Evolutionary conservation across 805 yeast genomes (phyloP).

Genomic region (Cyberlindnera japonica): DNA sequence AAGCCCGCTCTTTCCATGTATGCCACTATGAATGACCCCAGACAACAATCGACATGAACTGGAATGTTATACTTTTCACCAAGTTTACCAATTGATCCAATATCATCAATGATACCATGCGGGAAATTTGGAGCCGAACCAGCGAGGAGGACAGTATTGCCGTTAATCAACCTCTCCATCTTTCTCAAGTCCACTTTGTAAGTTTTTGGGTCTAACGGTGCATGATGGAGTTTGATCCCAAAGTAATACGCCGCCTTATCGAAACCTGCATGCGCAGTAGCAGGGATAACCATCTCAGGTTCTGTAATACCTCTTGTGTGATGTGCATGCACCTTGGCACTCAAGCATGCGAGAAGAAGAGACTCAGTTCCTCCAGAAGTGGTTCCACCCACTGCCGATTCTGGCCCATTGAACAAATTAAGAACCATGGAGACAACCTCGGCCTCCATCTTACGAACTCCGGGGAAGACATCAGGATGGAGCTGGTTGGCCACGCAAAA

Average conservation of each 20-base stretch:
- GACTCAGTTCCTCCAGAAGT: conserved; percentile 98
- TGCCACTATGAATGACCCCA: conserved; percentile 88
- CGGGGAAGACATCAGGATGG: conserved; percentile 97
- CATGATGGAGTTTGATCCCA: conserved; percentile 79
- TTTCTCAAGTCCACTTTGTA: conserved; percentile 62
- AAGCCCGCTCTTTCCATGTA: conserved; percentile 65
- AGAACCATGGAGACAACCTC: conserved; percentile 93
- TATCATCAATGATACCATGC: conserved; percentile 92
- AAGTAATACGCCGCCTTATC: conserved; percentile 92
- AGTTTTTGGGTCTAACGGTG: conserved; percentile 64
- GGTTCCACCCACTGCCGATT: conserved; percentile 67
- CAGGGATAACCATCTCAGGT: conserved; percentile 89
- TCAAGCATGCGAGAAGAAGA: conserved; percentile 73
- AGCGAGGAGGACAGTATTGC: conserved; percentile 75
- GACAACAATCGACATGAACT: conserved; percentile 91
- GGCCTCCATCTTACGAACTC: conserved; percentile 92
- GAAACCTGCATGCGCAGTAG: conserved; percentile 90
- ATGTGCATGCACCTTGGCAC: conserved; percentile 78
- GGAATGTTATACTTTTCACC: conserved; percentile 59
- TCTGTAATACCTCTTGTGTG: conserved; percentile 52
- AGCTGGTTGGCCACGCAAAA: conserved; percentile 89
- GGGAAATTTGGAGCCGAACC: conserved; percentile 99
- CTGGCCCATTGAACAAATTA: conserved; percentile 76
- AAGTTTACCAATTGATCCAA: conserved; percentile 68
- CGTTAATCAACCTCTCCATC: conserved; percentile 62